phyloP scores from a whole-genome alignment of 257 asterid species.

The Misopates orontium region DNA sequence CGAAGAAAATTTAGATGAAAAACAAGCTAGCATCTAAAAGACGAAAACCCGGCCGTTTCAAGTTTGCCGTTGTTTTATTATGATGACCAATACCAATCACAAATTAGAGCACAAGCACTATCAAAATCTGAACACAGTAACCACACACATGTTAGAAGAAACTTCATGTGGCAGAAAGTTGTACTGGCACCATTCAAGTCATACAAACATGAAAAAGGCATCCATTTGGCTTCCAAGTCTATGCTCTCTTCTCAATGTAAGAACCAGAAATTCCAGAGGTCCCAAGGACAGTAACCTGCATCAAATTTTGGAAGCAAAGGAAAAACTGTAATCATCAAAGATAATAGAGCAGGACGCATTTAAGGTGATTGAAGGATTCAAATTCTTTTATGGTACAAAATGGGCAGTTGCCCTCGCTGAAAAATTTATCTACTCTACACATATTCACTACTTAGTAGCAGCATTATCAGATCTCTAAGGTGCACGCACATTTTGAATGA shows the following conservation, averaged over 20 bases:
- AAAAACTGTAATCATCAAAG: constrained; percentile 15
- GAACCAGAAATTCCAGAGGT: constrained; percentile 98
- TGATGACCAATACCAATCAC: constrained; percentile 17
- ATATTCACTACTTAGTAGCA: not conserved
- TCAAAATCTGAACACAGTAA: constrained; percentile 25
- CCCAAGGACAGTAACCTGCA: constrained; percentile 92
- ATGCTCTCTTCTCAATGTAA: constrained; percentile 90
- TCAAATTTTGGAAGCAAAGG: not conserved
- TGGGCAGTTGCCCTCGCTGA: constrained; percentile 9
- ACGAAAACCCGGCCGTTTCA: constrained; percentile 9
- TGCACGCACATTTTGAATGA: constrained; percentile 6
- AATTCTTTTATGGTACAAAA: not conserved
- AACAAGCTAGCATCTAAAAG: constrained; percentile 20
- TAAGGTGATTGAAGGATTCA: constrained; percentile 2
- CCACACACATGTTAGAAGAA: constrained; percentile 25
- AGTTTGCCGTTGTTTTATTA: constrained; percentile 31
- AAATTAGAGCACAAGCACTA: constrained; percentile 28
- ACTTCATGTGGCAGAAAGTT: constrained; percentile 12
- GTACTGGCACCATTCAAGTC: constrained; percentile 26
- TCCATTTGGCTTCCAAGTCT: constrained; percentile 24
- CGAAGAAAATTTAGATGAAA: constrained; percentile 6
- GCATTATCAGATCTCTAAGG: not conserved
- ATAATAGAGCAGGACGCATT: constrained; percentile 11
- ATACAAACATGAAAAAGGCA: constrained; percentile 24
- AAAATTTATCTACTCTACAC: constrained; percentile 2